A percentile compares a stretch with the other conserved stretches of the same genome.
phyloP scores from a whole-genome alignment of 2,329 filamentous ascomycete species.

The Penicillium fuscoglaucum region DNA sequence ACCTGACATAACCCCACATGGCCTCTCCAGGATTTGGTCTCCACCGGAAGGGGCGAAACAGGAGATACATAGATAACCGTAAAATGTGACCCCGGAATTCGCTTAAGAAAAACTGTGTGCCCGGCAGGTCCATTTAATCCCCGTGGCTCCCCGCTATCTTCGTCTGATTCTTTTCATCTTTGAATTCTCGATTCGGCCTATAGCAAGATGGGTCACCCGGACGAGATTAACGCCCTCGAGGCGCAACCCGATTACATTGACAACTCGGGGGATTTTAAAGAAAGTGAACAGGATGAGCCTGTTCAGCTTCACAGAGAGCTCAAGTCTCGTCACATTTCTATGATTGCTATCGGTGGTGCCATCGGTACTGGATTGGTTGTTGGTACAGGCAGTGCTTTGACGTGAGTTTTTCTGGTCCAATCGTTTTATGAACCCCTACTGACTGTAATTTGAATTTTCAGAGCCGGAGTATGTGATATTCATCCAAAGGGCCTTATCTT shows the following conservation, averaged over 20 bases:
- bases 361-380: constrained; percentile 42
- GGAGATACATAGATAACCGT: constrained; percentile 2
- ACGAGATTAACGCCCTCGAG: constrained; percentile 15
- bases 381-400: constrained; percentile 31
- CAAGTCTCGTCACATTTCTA: constrained; percentile 16
- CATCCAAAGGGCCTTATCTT: not conserved
- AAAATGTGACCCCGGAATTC: constrained; percentile 11
- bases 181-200: not conserved
- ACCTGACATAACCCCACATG: not conserved
- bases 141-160: not conserved
- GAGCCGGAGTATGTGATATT: constrained; percentile 6
- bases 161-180: not conserved
- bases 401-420: not conserved
- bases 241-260: constrained; percentile 8
- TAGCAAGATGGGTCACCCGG: constrained; percentile 13
- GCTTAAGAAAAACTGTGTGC: constrained; percentile 9
- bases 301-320: constrained; percentile 10
- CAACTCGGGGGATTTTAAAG: constrained; percentile 2
- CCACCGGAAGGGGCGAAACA: constrained; percentile 9
- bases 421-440: not conserved
- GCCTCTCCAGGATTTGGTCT: constrained; percentile 1
- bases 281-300: constrained; percentile 7
- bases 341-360: constrained; percentile 43
- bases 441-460: not conserved
- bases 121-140: constrained; percentile 2